These are phyloP conservation scores for Paecilomyces sp. DNA, from an alignment of 2,329 filamentous ascomycete genomes.

Conservation along the genomic window DNA sequence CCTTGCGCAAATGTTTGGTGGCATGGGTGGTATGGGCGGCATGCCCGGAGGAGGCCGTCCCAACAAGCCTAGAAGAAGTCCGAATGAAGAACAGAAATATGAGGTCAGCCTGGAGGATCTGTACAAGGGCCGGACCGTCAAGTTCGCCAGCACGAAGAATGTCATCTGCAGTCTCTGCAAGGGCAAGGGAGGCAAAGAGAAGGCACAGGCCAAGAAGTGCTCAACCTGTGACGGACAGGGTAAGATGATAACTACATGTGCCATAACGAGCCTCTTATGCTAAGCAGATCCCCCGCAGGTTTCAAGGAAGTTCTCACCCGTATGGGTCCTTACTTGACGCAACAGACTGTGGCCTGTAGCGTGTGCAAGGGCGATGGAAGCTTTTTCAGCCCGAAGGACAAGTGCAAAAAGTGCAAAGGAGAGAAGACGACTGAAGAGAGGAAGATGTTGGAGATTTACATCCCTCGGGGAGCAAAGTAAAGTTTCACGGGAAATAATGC, in stretches of 20 bases:
- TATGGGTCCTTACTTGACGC: slow-evolving; percentile 78
- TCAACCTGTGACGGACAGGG: slow-evolving; percentile 76
- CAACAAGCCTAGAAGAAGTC: slow-evolving; percentile 53
- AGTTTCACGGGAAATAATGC: slow-evolving; percentile 7
- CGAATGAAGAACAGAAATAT: slow-evolving; percentile 84
- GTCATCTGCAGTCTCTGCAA: slow-evolving; percentile 82
- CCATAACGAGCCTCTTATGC: not conserved
- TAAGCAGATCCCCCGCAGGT: slow-evolving; percentile 33
- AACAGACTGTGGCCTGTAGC: slow-evolving; percentile 71
- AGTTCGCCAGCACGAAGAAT: slow-evolving; percentile 93
- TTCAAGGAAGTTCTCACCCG: slow-evolving; percentile 70
- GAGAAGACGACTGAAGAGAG: slow-evolving; percentile 78
- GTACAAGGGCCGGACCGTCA: slow-evolving; percentile 97
- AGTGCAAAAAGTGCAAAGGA: slow-evolving; percentile 98
- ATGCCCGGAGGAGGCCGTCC: slow-evolving; percentile 44
- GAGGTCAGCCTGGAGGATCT: slow-evolving; percentile 87
- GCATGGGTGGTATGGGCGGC: slow-evolving; percentile 47
- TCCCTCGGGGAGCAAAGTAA: slow-evolving; percentile 71
- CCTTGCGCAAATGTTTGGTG: slow-evolving; percentile 78
- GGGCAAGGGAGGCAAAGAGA: slow-evolving; percentile 84
- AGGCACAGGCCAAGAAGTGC: slow-evolving; percentile 76
- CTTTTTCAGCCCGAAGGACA: slow-evolving; percentile 91
- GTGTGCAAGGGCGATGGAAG: slow-evolving; percentile 79
- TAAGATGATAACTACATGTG: slow-evolving; percentile 18
- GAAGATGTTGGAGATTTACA: slow-evolving; percentile 94